phyloP scores from a whole-genome alignment of 805 yeast species.

The Komagataella ulmi region DNA sequence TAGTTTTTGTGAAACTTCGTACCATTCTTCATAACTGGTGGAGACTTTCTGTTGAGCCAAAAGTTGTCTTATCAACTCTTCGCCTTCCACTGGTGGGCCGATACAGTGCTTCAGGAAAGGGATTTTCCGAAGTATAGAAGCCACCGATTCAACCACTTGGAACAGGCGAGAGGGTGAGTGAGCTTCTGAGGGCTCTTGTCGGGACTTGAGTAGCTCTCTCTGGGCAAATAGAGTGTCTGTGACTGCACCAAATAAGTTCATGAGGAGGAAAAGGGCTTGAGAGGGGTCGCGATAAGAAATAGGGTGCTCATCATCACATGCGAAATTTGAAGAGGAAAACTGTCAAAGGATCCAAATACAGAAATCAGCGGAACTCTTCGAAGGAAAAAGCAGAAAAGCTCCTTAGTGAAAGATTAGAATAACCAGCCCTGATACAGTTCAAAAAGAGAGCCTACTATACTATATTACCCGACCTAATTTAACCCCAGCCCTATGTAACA shows the following conservation, averaged over 20 bases:
- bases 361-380: not conserved
- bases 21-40: constrained; percentile 47
- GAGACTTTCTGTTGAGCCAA: constrained; percentile 33
- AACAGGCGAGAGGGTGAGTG: not conserved
- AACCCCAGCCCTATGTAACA: not conserved
- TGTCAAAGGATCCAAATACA: not conserved
- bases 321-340: not conserved
- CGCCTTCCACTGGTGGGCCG: constrained; percentile 24
- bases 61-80: constrained; percentile 20
- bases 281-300: not conserved
- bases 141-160: constrained; percentile 17
- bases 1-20: constrained; percentile 41
- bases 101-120: constrained; percentile 20
- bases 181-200: not conserved
- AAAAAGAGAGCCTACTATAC: no score
- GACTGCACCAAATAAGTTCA: not conserved
- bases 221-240: not conserved
- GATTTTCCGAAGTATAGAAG: constrained; percentile 17
- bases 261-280: not conserved
- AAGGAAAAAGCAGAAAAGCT: not conserved
- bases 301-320: not conserved
- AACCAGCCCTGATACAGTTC: not conserved
- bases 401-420: no score
- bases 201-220: not conserved
- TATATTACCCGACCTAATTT: not conserved